Percentiles rank a stretch among this genome's conserved stretches.
These are phyloP conservation scores for Leccinum broughii DNA, from an alignment of 768 basidiomycete species.

Conservation along the genomic window DNA sequence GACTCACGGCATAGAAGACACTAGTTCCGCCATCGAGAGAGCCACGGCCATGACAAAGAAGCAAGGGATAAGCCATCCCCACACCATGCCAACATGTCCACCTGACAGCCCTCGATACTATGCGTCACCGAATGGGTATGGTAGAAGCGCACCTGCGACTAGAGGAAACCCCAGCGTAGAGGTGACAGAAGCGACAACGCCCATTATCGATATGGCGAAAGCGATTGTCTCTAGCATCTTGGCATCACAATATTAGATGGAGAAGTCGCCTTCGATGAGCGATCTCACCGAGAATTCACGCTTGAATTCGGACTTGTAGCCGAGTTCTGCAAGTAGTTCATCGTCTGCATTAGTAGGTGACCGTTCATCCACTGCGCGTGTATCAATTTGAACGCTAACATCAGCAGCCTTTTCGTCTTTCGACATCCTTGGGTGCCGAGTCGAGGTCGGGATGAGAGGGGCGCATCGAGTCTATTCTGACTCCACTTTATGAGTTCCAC, in stretches of 20 bases:
- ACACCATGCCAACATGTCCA: constrained; percentile 76
- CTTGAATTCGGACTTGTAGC: constrained; percentile 71
- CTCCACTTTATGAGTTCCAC: neutral
- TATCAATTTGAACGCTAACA: constrained; percentile 7
- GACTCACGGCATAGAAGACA: constrained; percentile 75
- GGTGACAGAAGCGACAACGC: constrained; percentile 65
- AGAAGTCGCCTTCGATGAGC: neutral
- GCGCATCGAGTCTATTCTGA: neutral
- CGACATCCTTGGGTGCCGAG: constrained; percentile 13
- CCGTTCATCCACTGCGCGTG: constrained; percentile 8
- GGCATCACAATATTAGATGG: constrained; percentile 2
- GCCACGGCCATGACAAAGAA: constrained; percentile 68
- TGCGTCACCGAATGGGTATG: neutral
- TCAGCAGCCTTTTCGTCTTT: constrained; percentile 23
- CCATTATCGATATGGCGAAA: constrained; percentile 73
- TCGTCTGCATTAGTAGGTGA: constrained; percentile 49
- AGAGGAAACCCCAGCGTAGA: constrained; percentile 67
- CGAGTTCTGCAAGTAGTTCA: constrained; percentile 58
- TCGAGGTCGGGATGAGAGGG: neutral
- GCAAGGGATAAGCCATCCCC: constrained; percentile 73
- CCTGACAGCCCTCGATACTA: constrained; percentile 36
- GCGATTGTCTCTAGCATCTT: constrained; percentile 59
- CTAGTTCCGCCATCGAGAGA: constrained; percentile 67
- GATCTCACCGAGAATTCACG: constrained; percentile 66
- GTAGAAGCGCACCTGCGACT: constrained; percentile 45